phyloP scores from a whole-genome alignment of 2,329 filamentous ascomycete genomes.

The Colletotrichum sp. region DNA sequence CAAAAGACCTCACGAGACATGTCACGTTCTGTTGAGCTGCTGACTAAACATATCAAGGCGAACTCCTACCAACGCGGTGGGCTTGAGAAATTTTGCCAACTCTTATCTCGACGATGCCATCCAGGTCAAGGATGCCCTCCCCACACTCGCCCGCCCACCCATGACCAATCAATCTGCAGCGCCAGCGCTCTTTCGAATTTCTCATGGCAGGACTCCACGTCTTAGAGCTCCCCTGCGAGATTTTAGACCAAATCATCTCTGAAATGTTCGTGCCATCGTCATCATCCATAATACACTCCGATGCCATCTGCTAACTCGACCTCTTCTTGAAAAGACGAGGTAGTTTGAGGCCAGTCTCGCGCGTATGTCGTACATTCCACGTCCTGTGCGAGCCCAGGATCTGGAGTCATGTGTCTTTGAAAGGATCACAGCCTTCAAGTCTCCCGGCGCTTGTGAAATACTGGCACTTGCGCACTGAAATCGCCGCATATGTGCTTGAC shows the following conservation, averaged over 20 bases:
- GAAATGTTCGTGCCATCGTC: not conserved
- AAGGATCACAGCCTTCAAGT: not conserved
- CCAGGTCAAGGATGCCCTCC: not conserved
- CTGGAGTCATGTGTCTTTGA: not conserved
- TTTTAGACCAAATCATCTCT: not conserved
- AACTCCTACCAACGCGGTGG: not conserved
- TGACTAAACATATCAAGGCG: not conserved
- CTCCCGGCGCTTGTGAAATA: not conserved
- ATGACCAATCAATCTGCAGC: not conserved
- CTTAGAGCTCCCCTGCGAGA: not conserved
- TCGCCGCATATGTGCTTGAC: not conserved
- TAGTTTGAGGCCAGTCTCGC: not conserved
- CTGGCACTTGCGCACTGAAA: not conserved
- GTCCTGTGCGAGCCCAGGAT: not conserved
- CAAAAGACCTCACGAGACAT: not conserved
- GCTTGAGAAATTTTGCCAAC: not conserved
- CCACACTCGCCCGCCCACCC: not conserved
- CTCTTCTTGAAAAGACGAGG: not conserved
- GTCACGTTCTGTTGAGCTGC: not conserved
- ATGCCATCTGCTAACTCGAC: not conserved
- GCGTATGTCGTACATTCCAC: not conserved
- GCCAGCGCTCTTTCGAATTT: not conserved
- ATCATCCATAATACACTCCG: not conserved
- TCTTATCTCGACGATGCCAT: fast-evolving
- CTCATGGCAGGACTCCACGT: not conserved